Base-by-base conservation (phyloP, 73 alveolate genomes). In the Durusdinium trenchii region DNA sequence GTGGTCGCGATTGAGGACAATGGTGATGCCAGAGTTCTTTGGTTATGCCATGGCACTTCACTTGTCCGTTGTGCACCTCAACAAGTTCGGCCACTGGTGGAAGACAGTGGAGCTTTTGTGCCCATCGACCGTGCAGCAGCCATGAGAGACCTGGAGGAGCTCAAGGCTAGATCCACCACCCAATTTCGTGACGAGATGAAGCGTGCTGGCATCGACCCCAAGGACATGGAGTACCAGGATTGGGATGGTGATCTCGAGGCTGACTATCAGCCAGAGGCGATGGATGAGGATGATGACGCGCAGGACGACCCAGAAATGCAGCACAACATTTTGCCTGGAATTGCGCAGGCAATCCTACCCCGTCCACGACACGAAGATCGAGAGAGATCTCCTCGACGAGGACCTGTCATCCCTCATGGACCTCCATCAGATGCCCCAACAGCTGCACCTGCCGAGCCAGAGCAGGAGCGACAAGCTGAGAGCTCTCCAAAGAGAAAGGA, bases 1-100 rank as follows among this genome's bases (percentile, higher is more conserved):
- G 83, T 86, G 28, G 95, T 86, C 18, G 95, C 95, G 1, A 45
- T 54, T 38, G 95, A 86, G 42, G 36, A 38, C 6, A n/a, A 32
- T n/a, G 83, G 38, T 2, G 95, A 61, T 38, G 45, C 82, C 35
- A 38, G 43, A 45, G 95, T 81, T n/a, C n/a, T 81, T 2, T 81
- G 91, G 91, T 30, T 81, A 4, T 81, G 91, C 48, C 91, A 81
- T 81, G 91, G 91, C 3, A 81, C 91, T 1, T 7, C 36, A 0
- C 48, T 81, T 32, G 16, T 81, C 48, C 30, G 91, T 32, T 81
- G 91, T n/a, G n/a, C 71, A 6, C 71, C 64, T 28, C 46, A 67
- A 47, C 91, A 81, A 30, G 91, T 81, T 2, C 42, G 69, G 0
- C 91, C 91, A 3, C n/a, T 81, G 36, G 91, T 81, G 0, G 91